Conservation (phyloP, 2,329 filamentous ascomycete species). For the Aspergillus fructus region DNA sequence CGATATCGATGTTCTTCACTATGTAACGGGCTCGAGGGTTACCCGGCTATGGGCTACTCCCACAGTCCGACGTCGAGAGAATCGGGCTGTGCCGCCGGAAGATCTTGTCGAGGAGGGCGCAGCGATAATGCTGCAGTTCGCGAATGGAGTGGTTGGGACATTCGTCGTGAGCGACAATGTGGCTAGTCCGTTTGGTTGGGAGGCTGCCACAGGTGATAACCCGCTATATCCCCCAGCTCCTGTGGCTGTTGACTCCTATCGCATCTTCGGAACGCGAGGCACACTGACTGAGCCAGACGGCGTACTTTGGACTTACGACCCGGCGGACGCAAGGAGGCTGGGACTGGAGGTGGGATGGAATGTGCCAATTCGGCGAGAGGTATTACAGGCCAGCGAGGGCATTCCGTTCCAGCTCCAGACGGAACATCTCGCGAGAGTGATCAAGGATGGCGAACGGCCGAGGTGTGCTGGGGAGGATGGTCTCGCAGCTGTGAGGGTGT, state of each 20-base stretch:
- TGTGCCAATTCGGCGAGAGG: background rate
- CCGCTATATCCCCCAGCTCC: background rate
- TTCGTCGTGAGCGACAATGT: background rate
- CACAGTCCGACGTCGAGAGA: background rate
- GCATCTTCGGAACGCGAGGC: background rate
- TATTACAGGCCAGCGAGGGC: background rate
- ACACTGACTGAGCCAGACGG: background rate
- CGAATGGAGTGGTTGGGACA: background rate
- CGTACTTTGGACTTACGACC: background rate
- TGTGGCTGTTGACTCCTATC: background rate
- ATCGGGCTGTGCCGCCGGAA: background rate
- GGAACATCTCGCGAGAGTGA: background rate
- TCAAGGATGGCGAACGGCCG: background rate
- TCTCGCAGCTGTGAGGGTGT: background rate
- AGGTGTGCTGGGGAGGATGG: background rate
- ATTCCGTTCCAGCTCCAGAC: background rate
- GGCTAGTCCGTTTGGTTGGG: background rate
- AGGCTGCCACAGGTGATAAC: background rate
- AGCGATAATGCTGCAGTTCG: background rate
- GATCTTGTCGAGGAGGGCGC: background rate
- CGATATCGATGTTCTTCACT: background rate
- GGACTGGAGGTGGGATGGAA: background rate
- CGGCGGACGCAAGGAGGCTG: background rate
- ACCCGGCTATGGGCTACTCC: background rate
- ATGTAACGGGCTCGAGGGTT: background rate